Evolutionary conservation across 345 rosid genomes (phyloP).

Genomic region (Salix purpurea): DNA sequence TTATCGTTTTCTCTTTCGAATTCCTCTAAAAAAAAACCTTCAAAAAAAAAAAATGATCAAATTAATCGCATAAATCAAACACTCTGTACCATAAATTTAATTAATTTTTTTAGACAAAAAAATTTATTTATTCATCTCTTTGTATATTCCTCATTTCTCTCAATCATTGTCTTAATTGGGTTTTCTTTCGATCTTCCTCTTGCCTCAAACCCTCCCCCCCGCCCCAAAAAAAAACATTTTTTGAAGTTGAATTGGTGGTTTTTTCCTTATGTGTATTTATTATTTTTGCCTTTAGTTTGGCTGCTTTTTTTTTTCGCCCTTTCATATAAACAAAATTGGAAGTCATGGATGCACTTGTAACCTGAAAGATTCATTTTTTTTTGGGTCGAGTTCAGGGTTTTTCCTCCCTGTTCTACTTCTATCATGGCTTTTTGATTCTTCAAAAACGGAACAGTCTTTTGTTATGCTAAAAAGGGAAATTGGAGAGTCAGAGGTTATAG

Average conservation of each 20-base stretch:
- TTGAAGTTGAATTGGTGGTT: not conserved
- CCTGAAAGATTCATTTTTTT: not conserved
- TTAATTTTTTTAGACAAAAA: not conserved
- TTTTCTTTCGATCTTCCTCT: not conserved
- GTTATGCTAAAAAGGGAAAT: constrained; percentile 41
- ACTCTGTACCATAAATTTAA: not conserved
- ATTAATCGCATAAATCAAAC: not conserved
- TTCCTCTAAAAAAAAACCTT: not conserved
- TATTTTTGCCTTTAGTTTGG: not conserved
- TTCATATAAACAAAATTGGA: not conserved
- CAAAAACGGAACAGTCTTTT: constrained; percentile 24
- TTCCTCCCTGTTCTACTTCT: not conserved
- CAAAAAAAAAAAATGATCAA: not conserved
- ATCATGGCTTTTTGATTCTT: constrained; percentile 8
- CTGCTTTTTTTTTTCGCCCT: not conserved
- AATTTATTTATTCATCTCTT: not conserved
- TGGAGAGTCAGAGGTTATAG: constrained; percentile 28
- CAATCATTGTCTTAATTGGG: not conserved
- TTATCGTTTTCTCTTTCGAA: constrained; percentile 24
- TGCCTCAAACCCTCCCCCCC: not conserved
- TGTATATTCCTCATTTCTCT: not conserved
- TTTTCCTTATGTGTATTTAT: not conserved
- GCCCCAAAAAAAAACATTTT: not conserved
- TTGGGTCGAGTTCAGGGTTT: constrained; percentile 9
- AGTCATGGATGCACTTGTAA: not conserved